phyloP scores from a whole-genome alignment of 345 rosid species.

The Populus deltoides region DNA sequence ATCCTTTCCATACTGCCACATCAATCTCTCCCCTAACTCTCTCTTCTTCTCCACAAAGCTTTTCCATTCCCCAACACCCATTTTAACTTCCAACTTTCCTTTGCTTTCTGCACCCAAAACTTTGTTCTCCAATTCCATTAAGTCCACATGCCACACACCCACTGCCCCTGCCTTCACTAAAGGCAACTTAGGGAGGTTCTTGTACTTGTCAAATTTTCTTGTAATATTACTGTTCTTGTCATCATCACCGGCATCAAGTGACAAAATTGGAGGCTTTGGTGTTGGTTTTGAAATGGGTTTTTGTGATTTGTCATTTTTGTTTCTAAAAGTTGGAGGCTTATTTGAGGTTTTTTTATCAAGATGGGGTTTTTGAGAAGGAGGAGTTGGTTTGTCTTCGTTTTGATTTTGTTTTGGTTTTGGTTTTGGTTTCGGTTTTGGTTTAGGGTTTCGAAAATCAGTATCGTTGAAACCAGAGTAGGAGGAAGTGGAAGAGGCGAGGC shows the following conservation, averaged over 20 bases:
- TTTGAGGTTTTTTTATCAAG: neutral
- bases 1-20: slow-evolving; percentile 73
- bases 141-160: slow-evolving; percentile 76
- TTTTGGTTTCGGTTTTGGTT: slow-evolving; percentile 38
- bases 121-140: slow-evolving; percentile 65
- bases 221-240: slow-evolving; percentile 7
- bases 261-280: slow-evolving; percentile 59
- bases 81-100: slow-evolving; percentile 32
- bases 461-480: slow-evolving; percentile 64
- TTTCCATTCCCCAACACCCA: slow-evolving; percentile 52
- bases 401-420: slow-evolving; percentile 12
- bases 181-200: slow-evolving; percentile 64
- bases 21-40: slow-evolving; percentile 74
- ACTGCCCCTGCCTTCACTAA: slow-evolving; percentile 64
- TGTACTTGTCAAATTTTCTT: slow-evolving; percentile 44
- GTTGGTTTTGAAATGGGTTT: slow-evolving; percentile 26
- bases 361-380: neutral
- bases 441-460: slow-evolving; percentile 47
- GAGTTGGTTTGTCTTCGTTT: neutral
- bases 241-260: slow-evolving; percentile 34
- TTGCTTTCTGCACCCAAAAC: slow-evolving; percentile 41
- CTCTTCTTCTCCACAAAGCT: slow-evolving; percentile 57
- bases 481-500: slow-evolving; percentile 53
- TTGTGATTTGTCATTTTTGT: slow-evolving; percentile 5
- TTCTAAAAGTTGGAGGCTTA: neutral